A percentile compares a stretch with the other conserved stretches of the same genome.
Conservation (phyloP, 495 filamentous ascomycete genomes). For the Penicillium soppii region DNA sequence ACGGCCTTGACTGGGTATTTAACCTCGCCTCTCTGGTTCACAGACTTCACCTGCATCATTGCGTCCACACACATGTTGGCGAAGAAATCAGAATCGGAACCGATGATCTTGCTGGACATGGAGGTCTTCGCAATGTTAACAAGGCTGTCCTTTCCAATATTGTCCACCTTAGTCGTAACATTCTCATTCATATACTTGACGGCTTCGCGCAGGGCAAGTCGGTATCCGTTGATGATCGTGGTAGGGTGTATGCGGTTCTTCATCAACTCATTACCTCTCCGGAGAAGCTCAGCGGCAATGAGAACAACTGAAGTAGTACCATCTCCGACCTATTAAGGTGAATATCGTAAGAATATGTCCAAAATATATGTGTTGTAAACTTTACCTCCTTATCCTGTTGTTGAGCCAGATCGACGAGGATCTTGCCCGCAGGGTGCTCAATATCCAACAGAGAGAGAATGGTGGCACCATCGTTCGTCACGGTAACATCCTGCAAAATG, state of each 20-base stretch:
- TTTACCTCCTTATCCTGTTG: constrained; percentile 95
- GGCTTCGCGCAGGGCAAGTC: constrained; percentile 91
- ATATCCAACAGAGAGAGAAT: constrained; percentile 94
- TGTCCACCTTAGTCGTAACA: constrained; percentile 90
- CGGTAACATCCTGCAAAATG: constrained; percentile 80
- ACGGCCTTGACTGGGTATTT: constrained; percentile 99
- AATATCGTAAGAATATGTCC: constrained; percentile 1
- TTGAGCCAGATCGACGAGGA: constrained; percentile 93
- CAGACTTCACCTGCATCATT: constrained; percentile 91
- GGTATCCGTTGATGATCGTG: constrained; percentile 98
- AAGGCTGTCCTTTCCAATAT: constrained; percentile 82
- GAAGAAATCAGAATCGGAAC: constrained; percentile 94
- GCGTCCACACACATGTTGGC: constrained; percentile 95
- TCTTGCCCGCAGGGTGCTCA: constrained; percentile 97
- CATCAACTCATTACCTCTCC: constrained; percentile 95
- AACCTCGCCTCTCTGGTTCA: constrained; percentile 81
- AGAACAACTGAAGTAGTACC: constrained; percentile 97
- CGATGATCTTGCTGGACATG: constrained; percentile 99
- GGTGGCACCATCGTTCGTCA: constrained; percentile 98
- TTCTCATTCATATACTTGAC: constrained; percentile 99
- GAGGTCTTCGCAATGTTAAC: constrained; percentile 97
- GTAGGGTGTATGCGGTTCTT: constrained; percentile 99
- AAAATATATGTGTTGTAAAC: not conserved
- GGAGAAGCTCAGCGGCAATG: constrained; percentile 93
- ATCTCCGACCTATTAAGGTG: constrained; percentile 70